A percentile compares a stretch with the other conserved stretches of the same genome.
These are phyloP conservation scores for Russula compacta DNA, from an alignment of 768 basidiomycete species.

Conservation along the genomic window DNA sequence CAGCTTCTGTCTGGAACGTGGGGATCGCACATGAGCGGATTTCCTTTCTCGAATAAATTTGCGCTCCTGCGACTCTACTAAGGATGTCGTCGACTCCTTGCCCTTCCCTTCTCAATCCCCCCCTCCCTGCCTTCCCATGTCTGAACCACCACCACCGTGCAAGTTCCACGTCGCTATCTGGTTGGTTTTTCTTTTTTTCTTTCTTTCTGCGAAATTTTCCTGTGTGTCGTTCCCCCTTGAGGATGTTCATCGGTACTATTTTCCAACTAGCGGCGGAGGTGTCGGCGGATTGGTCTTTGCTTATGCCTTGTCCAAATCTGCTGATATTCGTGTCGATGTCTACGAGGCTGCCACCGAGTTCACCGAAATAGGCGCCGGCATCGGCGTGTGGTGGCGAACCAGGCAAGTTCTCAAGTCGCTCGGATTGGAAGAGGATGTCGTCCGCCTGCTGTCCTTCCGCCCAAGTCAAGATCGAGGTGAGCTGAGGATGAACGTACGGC, in stretches of 20 bases:
- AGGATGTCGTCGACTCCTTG: not conserved
- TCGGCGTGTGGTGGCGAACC: constrained; percentile 31
- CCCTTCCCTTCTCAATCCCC: not conserved
- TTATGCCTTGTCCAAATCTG: constrained; percentile 23
- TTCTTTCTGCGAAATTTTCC: not conserved
- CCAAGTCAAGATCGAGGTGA: constrained; percentile 19
- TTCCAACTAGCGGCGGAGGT: constrained; percentile 24
- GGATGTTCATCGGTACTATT: not conserved
- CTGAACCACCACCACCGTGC: not conserved
- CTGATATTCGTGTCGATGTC: constrained; percentile 27
- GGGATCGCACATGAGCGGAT: too few species aligned
- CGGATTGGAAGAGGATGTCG: constrained; percentile 24
- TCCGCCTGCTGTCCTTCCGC: constrained; percentile 19
- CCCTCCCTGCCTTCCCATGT: not conserved
- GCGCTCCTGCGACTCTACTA: not conserved
- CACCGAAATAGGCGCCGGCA: constrained; percentile 27
- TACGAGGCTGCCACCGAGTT: constrained; percentile 28
- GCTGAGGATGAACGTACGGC: not conserved
- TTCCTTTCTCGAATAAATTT: not conserved
- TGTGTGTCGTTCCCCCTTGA: constrained; percentile 11
- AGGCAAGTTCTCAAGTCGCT: constrained; percentile 24
- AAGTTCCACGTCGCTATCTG: constrained; percentile 31
- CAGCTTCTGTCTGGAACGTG: not conserved
- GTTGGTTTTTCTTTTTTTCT: constrained; percentile 27
- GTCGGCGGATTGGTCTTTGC: constrained; percentile 27